phyloP scores from a whole-genome alignment of 345 rosid genomes.

The Gossypium longicalyx region DNA sequence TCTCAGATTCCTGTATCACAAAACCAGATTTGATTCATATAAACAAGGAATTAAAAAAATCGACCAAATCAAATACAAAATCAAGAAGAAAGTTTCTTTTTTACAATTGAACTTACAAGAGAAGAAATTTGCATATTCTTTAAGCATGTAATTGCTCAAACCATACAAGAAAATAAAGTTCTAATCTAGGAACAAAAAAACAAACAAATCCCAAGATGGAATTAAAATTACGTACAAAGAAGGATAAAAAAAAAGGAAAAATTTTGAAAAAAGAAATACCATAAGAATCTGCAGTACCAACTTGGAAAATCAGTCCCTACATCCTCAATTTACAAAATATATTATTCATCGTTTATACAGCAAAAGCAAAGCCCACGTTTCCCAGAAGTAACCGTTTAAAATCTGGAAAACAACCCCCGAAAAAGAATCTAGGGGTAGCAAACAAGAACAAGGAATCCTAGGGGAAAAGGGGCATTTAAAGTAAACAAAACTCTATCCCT shows the following conservation, averaged over 20 bases:
- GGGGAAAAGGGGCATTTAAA: neutral
- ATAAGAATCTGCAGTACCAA: neutral
- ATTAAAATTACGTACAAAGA: neutral
- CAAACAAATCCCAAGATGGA: neutral
- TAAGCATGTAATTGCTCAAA: constrained; percentile 6
- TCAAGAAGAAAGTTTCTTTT: constrained; percentile 1
- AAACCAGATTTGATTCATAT: neutral
- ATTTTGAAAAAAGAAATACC: neutral
- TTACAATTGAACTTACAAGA: constrained; percentile 10
- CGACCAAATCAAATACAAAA: neutral
- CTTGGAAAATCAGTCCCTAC: constrained; percentile 9
- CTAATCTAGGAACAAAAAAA: neutral
- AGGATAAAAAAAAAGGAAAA: neutral
- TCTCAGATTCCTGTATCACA: constrained; percentile 59
- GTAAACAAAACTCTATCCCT: neutral
- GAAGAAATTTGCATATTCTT: neutral
- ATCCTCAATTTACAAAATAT: neutral
- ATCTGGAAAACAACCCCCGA: constrained; percentile 9
- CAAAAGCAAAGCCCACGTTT: constrained; percentile 19
- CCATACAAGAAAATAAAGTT: neutral
- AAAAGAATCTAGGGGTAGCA: neutral
- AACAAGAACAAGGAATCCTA: constrained; percentile 3
- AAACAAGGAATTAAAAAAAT: constrained; percentile 17
- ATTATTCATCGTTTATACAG: constrained; percentile 12
- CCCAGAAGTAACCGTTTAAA: constrained; percentile 18